Evolutionary conservation across 2,329 filamentous ascomycete species (phyloP), one percentile per base, ranked within the genome.

Genomic region (Penicillium concentricum): DNA sequence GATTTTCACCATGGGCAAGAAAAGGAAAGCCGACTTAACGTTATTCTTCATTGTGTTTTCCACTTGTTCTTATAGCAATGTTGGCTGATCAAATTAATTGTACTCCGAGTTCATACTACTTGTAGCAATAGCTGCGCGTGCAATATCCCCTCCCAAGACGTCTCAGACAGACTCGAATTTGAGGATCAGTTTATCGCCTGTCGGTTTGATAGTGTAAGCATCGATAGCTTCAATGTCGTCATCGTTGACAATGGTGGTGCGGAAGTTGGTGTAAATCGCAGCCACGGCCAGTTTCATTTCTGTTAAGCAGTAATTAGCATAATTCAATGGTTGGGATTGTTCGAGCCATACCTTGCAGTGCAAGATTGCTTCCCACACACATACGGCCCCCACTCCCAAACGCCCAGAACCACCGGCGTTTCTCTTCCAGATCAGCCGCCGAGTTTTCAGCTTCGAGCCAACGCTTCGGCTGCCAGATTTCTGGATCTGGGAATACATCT

Each of bases 271-370:
- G 71, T 91, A 93, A 5, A 94, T 83, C 2, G 84, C 82, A 0
- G 88, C 87, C 32, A 88, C 75, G 5, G 87, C 83, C 43, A 88
- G 78, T 72, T 92, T 92, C 76, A 92, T 90, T 61, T 90, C 88
- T 88, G 64, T 5, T 67, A 65, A 51, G 46, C 5, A 4, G 15
- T 28, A 0, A 42, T 64, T 38, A 65, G 56, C 37, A 18, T 16
- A 9, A 28, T 35, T 20, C 16, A 43, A 34, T 44, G 10, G 1
- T 2, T 18, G 2, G 5, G 15, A 13, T 8, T 20, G 1, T 5
- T 35, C 13, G 18, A 22, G 24, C n/a, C 8, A 45, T 51, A 79
- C 77, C 75, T 68, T 80, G 78, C 59, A 79, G 64, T 8, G 79
- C 78, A 30, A 81, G 67, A 64, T 80, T 78, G 55, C 76, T 78